Base-by-base conservation (phyloP, 306 rosid genomes). In the Ziziphus jujuba region DNA sequence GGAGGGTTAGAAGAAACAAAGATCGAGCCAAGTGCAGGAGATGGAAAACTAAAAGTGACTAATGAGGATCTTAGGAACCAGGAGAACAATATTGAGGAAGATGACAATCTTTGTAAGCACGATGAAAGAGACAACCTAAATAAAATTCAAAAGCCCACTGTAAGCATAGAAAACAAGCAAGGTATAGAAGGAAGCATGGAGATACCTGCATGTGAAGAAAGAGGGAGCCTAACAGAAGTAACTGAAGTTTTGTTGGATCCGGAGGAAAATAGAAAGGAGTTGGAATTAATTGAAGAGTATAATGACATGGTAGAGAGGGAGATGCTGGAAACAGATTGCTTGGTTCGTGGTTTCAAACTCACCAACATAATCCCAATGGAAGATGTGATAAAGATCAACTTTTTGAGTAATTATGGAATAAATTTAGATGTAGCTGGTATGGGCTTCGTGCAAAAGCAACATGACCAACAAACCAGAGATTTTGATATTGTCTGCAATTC, bases 61-160 rank as follows among this genome's bases (percentile, higher is more conserved):
- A 69, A 35, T 69, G 81, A 52, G 64, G 80, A 69, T 81, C 73
- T 69, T 21, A 43, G 67, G 55, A 63, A 65, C 72, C 69, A n/a
- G 43, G 81, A 73, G 25, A 77, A 62, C 67, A 38, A 71, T 59
- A 34, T 31, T 65, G 71, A 73, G 72, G 82, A 74, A 56, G 70
- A 75, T 67, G 80, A 38, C 58, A 75, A 71, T 64, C 65, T 49
- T 28, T 50, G 61, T 61, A 76, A 80, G 72, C 81, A 52, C 22
- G 80, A 71, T 78, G 85, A 69, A 77, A 67, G 50, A 67, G 88
- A 72, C 63, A 74, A 67, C 67, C 67, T 75, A 62, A 69, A 57
- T 56, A 57, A 63, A 60, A 20, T 62, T 49, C 74, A 34, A 75
- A 83, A 56, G 58, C 56, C 81, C 48, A 53, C 63, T 53, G 48